Evolutionary conservation across 2,329 filamentous ascomycete genomes (phyloP).

Genomic region (Microdochium bolleyi): DNA sequence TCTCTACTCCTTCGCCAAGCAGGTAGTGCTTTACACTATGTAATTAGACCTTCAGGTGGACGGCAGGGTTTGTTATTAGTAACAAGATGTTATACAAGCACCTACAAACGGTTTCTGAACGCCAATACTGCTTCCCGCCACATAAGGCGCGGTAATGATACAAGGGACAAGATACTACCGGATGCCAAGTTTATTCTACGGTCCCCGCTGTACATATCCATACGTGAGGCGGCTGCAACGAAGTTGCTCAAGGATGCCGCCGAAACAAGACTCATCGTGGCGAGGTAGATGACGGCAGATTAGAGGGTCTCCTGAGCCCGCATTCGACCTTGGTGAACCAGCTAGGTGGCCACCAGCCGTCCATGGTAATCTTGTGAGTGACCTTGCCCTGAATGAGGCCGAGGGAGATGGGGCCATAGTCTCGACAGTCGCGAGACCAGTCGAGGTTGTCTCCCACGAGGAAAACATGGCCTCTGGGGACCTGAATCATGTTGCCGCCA

Average conservation of each 20-base stretch:
- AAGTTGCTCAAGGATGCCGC: too few relatives aligned
- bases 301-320: constrained; percentile 7
- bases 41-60: constrained; percentile 3
- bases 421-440: constrained; percentile 77
- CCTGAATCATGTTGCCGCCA: constrained; percentile 55
- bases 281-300: background rate
- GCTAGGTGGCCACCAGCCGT: constrained; percentile 34
- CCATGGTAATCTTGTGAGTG: constrained; percentile 40
- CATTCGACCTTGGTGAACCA: constrained; percentile 43
- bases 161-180: too few relatives aligned
- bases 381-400: constrained; percentile 80
- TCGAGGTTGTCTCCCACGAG: constrained; percentile 81
- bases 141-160: too few relatives aligned
- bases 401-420: constrained; percentile 80
- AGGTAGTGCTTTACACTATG: constrained; percentile 1
- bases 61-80: background rate
- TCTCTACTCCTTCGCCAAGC: background rate
- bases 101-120: background rate
- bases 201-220: too few relatives aligned
- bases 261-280: too few relatives aligned
- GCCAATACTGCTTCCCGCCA: too few relatives aligned
- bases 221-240: too few relatives aligned
- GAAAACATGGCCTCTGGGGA: constrained; percentile 88
- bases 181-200: too few relatives aligned
- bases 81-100: background rate